Evolutionary conservation across 208 protist genomes (phyloP).

Genomic region (Angomonas deanei): DNA sequence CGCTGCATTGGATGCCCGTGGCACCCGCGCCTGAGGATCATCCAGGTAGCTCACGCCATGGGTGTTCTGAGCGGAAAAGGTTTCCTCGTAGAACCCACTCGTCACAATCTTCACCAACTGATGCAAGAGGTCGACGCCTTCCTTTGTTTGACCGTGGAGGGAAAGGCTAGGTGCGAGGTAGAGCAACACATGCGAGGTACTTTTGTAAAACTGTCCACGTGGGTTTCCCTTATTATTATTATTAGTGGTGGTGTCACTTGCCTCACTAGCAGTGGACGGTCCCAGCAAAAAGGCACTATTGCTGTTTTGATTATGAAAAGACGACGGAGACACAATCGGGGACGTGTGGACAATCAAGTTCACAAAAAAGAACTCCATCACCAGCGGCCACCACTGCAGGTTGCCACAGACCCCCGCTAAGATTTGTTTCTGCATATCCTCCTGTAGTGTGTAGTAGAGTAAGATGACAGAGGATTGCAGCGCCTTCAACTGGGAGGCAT

Average conservation of each 20-base stretch:
- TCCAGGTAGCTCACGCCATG: too few relatives aligned
- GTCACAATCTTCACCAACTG: neutral
- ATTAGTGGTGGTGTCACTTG: neutral
- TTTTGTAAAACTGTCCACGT: neutral
- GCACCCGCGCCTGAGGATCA: neutral
- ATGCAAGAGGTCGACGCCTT: neutral
- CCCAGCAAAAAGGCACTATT: neutral
- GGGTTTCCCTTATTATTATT: neutral
- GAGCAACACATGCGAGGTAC: neutral
- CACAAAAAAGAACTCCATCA: neutral
- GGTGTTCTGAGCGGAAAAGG: too few relatives aligned
- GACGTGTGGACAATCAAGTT: neutral
- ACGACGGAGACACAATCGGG: neutral
- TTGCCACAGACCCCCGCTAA: neutral
- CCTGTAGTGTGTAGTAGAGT: neutral
- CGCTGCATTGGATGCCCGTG: neutral
- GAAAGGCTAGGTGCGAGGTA: constrained; percentile 1
- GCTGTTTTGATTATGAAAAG: too few relatives aligned
- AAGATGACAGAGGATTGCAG: neutral
- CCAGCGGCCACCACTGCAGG: neutral
- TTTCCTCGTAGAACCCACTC: neutral
- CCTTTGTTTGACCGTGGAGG: neutral
- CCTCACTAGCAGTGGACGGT: neutral
- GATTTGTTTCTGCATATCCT: neutral
- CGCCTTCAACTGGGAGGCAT: neutral